Evolutionary conservation across 139 green algal species (phyloP), one percentile per base, ranked within the genome.

Genomic region (Gonium pectorale): DNA sequence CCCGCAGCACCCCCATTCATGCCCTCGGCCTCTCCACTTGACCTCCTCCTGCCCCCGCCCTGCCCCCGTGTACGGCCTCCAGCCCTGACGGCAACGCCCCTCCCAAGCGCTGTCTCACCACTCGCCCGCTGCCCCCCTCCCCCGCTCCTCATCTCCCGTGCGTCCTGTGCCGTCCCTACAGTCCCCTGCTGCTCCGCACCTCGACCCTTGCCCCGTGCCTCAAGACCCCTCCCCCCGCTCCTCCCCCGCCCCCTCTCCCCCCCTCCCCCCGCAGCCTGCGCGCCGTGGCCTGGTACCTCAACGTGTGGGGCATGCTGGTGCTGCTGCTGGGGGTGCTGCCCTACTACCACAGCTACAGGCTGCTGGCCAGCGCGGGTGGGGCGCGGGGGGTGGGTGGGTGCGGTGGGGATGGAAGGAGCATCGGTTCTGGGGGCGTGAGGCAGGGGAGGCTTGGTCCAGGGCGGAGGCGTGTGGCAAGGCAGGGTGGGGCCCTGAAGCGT

Each of bases 321-420:
- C 73, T 98, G 68, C 93, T 99, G 64, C 89, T 99, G 26, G 81
- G 89, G 8, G 91, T 96, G 4, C 82, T 99, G 77, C 96, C 96
- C 37, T 98, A 93, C 70, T 97, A 96, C 84, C 95, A 98, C 80
- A 94, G 87, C 89, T 97, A 93, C 80, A 81, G 91, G 22, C 62
- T 86, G 31, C 66, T 91, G 38, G 62, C 80, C 40, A 63, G 80
- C 56, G 40, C 73, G 31, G 72, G 73, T 84, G 43, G n/a, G 68
- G 64, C 15, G 5, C 11, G 8, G 56, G 56, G 26, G n/a, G n/a
- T n/a, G n/a, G n/a, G n/a, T n/a, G n/a, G n/a, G n/a, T n/a, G n/a
- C n/a, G n/a, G n/a, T n/a, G n/a, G n/a, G n/a, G n/a, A n/a, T n/a
- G n/a, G n/a, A n/a, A n/a, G n/a, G n/a, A n/a, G n/a, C n/a, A n/a